Base-by-base conservation (phyloP, 495 filamentous ascomycete genomes). In the Lasiosphaeria ovina region DNA sequence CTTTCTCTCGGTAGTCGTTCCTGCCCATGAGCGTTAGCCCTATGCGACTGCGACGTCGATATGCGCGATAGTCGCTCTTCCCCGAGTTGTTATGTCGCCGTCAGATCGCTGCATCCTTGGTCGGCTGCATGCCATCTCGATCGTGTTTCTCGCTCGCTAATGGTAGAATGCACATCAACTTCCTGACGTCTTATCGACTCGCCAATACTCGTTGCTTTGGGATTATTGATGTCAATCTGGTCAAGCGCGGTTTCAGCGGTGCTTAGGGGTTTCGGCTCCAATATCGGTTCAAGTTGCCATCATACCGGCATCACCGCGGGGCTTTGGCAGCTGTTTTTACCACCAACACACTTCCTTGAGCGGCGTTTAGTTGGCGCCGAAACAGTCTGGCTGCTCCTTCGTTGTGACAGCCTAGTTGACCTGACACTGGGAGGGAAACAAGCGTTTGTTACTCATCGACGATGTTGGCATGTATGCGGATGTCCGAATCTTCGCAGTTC, bases 121-220 rank as follows among this genome's bases (percentile, higher is more conserved):
- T 35, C 49, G 12, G 10, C 17, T 51, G 32, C 49, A 51, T 51
- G 49, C 49, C 49, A 51, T 33, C 49, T 32, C 49, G 17, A 51
- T 51, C 49, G 17, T 51, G 24, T 51, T 24, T 51, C 49, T 51
- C 49, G 32, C 17, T 32, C 47, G n/a, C 47, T 12, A 1, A 16
- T 50, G 1, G 24, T 17, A n/a, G 9, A 8, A 50, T 51, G 24
- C 8, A 9, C 9, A 51, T 51, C 49, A 51, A 32, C 11, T 47
- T n/a, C 44, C 12, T 47, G 5, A 47, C 44, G 44, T 47, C 44
- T 47, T 47, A 47, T 47, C 44, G 44, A n/a, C 44, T 47, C 16
- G 16, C 11, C 44, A 47, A 3, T n/a, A 42, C 5, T 47, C 44
- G 44, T 47, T n/a, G 12, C 12, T 47, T 11, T n/a, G 5, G 44